Conservation (phyloP, 768 basidiomycete species). For the Pholiota conissans region DNA sequence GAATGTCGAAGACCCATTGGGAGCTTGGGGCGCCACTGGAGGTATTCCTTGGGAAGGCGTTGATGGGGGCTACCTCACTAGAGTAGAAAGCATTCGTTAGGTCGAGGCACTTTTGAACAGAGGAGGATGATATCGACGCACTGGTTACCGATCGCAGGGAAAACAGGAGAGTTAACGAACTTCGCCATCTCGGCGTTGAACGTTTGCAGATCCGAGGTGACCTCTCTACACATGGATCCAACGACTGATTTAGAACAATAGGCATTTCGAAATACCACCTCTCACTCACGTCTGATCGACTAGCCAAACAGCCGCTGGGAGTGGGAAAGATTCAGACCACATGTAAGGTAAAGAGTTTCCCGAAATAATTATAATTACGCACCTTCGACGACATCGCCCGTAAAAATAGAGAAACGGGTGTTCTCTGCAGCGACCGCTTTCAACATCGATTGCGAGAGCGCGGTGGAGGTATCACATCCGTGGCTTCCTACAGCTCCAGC, state of each 20-base stretch:
- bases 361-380: not conserved
- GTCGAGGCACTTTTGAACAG: not conserved
- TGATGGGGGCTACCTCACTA: constrained; percentile 60
- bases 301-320: constrained; percentile 50
- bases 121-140: too few species aligned
- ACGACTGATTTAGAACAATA: not conserved
- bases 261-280: not conserved
- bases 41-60: constrained; percentile 55
- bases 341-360: not conserved
- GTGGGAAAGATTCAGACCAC: not conserved
- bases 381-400: constrained; percentile 67
- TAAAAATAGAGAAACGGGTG: constrained; percentile 56
- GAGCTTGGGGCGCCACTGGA: constrained; percentile 27
- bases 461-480: constrained; percentile 53
- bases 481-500: constrained; percentile 50
- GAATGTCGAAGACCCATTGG: constrained; percentile 60
- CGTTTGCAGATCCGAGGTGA: constrained; percentile 41
- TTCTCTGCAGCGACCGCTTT: constrained; percentile 36
- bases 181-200: constrained; percentile 48
- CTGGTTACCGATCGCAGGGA: constrained; percentile 46
- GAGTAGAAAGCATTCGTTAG: not conserved
- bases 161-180: constrained; percentile 42
- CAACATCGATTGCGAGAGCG: constrained; percentile 52
- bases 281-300: constrained; percentile 39
- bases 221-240: constrained; percentile 31